Percentiles rank a stretch among this genome's conserved stretches.
These are phyloP conservation scores for Ailanthus altissimus DNA, from an alignment of 345 rosid genomes.

Conservation along the genomic window DNA sequence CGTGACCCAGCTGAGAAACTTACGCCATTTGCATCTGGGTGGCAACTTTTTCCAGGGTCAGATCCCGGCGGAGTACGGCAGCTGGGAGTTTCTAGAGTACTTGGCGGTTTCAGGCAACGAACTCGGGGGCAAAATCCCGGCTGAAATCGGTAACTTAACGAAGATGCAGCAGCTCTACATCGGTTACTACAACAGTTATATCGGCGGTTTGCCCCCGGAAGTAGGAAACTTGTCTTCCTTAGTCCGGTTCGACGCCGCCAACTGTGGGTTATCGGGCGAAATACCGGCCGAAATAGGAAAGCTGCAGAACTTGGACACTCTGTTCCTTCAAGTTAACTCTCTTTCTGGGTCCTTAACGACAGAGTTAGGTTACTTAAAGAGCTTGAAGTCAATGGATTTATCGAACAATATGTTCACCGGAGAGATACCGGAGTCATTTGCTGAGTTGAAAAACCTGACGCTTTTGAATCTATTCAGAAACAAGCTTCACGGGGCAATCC, in stretches of 20 bases:
- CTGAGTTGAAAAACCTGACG: conserved; percentile 63
- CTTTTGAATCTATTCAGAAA: conserved; percentile 78
- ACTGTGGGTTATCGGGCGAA: conserved; percentile 61
- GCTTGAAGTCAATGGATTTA: conserved; percentile 81
- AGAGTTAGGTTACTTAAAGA: conserved; percentile 64
- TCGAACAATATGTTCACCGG: conserved; percentile 79
- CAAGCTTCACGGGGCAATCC: conserved; percentile 79
- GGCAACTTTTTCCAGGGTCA: conserved; percentile 75
- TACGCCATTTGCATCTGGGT: conserved; percentile 81
- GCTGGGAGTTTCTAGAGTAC: conserved; percentile 69
- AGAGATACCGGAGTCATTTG: conserved; percentile 66
- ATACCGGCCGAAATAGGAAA: conserved; percentile 65
- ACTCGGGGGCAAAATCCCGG: conserved; percentile 67
- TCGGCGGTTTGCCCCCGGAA: conserved; percentile 66
- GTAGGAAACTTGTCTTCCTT: conserved; percentile 73
- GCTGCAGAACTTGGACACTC: conserved; percentile 74
- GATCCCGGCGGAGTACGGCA: conserved; percentile 75
- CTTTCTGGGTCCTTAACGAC: conserved; percentile 61
- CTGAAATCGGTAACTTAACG: conserved; percentile 72
- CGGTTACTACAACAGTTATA: conserved; percentile 76
- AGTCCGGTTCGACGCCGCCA: conserved; percentile 68
- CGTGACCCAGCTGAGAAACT: conserved; percentile 61
- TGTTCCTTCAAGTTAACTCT: conserved; percentile 81
- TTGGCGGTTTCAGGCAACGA: conserved; percentile 82
- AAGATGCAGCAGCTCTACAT: conserved; percentile 68